Evolutionary conservation across 2,329 filamentous ascomycete genomes (phyloP).

Genomic region (Trichoderma cornu-damae): DNA sequence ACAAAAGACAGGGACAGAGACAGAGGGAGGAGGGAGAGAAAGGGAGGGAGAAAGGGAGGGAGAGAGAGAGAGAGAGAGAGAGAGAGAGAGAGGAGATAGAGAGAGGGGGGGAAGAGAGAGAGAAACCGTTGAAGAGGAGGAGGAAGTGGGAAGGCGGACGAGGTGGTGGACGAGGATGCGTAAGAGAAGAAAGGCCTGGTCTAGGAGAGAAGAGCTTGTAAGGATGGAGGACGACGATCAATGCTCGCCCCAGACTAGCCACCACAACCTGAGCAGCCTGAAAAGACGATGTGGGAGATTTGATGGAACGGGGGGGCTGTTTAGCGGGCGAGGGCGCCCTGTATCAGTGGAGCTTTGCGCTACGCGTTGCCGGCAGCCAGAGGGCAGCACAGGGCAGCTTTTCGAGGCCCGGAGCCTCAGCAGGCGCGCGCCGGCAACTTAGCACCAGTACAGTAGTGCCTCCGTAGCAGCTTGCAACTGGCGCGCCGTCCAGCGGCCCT

Average conservation of each 20-base stretch:
- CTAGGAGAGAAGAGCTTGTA: background rate
- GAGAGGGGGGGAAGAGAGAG: background rate
- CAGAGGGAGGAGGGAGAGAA: too few species aligned
- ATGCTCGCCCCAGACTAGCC: constrained; percentile 15
- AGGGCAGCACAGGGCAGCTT: background rate
- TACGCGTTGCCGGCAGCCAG: background rate
- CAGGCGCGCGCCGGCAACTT: background rate
- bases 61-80: too few species aligned
- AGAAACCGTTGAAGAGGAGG: constrained; percentile 1
- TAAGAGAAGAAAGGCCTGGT: constrained; percentile 3
- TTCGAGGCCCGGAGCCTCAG: background rate
- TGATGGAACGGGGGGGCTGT: constrained; percentile 12
- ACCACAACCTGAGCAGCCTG: background rate
- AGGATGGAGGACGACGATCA: constrained; percentile 16
- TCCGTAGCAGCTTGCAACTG: too few species aligned
- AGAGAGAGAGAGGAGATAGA: too few species aligned
- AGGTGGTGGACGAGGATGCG: constrained; percentile 2
- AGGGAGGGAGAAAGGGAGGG: too few species aligned
- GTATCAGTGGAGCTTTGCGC: constrained; percentile 10
- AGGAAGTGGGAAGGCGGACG: background rate
- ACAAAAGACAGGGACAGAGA: too few species aligned
- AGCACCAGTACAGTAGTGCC: background rate
- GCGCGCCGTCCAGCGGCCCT: background rate
- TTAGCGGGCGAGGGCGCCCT: constrained; percentile 13
- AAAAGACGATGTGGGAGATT: constrained; percentile 17